Evolutionary conservation across 768 basidiomycete species (phyloP).

Genomic region (Dioszegia hungarica): DNA sequence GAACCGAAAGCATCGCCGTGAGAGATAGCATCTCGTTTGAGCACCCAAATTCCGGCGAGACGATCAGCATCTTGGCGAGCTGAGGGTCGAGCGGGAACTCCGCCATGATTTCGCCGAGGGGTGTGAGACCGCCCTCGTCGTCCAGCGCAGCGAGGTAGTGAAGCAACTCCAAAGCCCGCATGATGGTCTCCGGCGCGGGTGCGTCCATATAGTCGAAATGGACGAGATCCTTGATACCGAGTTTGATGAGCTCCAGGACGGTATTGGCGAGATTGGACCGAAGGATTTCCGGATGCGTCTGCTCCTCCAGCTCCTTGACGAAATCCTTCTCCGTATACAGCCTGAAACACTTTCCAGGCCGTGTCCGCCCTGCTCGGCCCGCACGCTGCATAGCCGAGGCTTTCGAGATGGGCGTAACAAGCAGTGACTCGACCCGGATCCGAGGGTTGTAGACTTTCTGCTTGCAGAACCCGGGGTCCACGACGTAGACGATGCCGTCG

Average conservation of each 20-base stretch:
- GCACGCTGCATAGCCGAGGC: slow-evolving; percentile 94
- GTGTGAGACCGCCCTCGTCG: slow-evolving; percentile 85
- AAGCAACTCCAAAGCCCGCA: slow-evolving; percentile 90
- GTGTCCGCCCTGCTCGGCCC: slow-evolving; percentile 90
- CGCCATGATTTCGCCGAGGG: slow-evolving; percentile 85
- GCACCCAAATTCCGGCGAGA: slow-evolving; percentile 91
- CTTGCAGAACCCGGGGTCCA: slow-evolving; percentile 95
- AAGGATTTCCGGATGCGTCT: slow-evolving; percentile 94
- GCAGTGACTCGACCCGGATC: slow-evolving; percentile 86
- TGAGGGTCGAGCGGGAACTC: slow-evolving; percentile 99
- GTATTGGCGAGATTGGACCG: slow-evolving; percentile 89
- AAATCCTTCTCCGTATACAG: slow-evolving; percentile 97
- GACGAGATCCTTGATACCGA: slow-evolving; percentile 89
- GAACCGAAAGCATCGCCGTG: slow-evolving; percentile 96
- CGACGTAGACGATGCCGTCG: slow-evolving; percentile 98
- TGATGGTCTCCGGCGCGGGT: slow-evolving; percentile 90
- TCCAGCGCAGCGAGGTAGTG: slow-evolving; percentile 90
- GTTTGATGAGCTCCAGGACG: slow-evolving; percentile 86
- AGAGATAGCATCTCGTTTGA: slow-evolving; percentile 93
- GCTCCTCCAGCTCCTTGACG: slow-evolving; percentile 90
- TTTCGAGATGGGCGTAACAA: slow-evolving; percentile 94
- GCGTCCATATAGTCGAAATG: slow-evolving; percentile 86
- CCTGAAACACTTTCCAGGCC: slow-evolving; percentile 95
- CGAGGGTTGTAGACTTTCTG: slow-evolving; percentile 98
- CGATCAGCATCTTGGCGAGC: slow-evolving; percentile 89